A percentile compares a stretch with the other conserved stretches of the same genome.
Evolutionary conservation across 306 rosid species (phyloP).

Genomic region (Trifolium dubium): DNA sequence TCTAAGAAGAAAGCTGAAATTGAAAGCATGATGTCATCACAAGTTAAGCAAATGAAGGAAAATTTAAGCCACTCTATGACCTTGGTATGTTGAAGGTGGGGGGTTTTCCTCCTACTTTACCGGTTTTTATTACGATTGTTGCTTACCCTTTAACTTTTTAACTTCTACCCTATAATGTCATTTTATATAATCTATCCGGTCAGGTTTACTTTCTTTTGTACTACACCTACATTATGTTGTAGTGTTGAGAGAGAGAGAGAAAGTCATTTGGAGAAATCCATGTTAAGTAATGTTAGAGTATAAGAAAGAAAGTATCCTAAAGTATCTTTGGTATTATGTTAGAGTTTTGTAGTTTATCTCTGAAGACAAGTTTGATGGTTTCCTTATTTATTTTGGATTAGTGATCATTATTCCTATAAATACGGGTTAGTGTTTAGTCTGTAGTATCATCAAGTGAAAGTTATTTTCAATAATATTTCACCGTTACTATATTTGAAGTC

Average conservation of each 20-base stretch:
- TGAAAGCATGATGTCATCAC: constrained; percentile 62
- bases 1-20: constrained; percentile 62
- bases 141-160: background rate
- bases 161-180: too few relatives aligned
- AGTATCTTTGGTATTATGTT: background rate
- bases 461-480: background rate
- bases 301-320: too few relatives aligned
- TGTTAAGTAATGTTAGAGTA: too few relatives aligned
- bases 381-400: background rate
- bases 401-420: background rate
- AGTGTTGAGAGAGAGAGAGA: too few relatives aligned
- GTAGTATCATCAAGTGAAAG: background rate
- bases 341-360: background rate
- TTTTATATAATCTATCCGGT: too few relatives aligned
- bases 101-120: background rate
- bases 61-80: constrained; percentile 59
- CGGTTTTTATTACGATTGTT: background rate
- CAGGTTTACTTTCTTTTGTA: too few relatives aligned
- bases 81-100: constrained; percentile 51
- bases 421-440: background rate
- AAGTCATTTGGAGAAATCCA: too few relatives aligned
- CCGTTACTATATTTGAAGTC: background rate
- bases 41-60: constrained; percentile 70
- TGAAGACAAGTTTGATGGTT: background rate
- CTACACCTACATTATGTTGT: too few relatives aligned